These are phyloP conservation scores for Pseudohalonectria lignicola DNA, from an alignment of 2,329 filamentous ascomycete species.

Conservation along the genomic window DNA sequence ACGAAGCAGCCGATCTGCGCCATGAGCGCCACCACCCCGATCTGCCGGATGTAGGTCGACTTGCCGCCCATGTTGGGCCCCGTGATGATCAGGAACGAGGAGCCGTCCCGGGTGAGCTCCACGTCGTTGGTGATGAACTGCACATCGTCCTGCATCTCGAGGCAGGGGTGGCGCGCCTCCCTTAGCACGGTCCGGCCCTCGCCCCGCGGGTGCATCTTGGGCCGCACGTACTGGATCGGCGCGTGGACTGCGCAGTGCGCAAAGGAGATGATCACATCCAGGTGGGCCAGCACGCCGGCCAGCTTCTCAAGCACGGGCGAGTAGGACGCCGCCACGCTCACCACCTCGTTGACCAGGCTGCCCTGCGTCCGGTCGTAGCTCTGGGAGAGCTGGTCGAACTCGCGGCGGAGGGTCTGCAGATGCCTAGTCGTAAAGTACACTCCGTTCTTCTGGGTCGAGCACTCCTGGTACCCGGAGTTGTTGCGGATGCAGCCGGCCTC, in stretches of 20 bases:
- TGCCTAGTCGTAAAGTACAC: conserved; percentile 92
- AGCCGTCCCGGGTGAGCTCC: conserved; percentile 62
- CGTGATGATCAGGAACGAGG: conserved; percentile 91
- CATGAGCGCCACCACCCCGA: conserved; percentile 94
- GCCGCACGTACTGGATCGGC: conserved; percentile 81
- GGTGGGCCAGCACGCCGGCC: conserved; percentile 77
- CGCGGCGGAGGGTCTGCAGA: conserved; percentile 69
- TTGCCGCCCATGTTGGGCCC: conserved; percentile 99
- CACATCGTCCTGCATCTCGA: conserved; percentile 98
- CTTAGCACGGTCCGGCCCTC: conserved; percentile 81
- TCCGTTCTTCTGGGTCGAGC: conserved; percentile 96
- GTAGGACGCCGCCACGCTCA: conserved; percentile 87
- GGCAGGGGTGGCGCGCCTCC: conserved; percentile 90
- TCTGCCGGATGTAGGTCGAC: conserved; percentile 95
- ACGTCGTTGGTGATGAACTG: conserved; percentile 99
- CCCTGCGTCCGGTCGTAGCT: conserved; percentile 94
- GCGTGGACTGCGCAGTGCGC: conserved; percentile 91
- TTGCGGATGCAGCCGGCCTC: conserved; percentile 92
- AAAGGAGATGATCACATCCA: conserved; percentile 91
- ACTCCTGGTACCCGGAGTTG: conserved; percentile 82
- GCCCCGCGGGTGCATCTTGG: conserved; percentile 80
- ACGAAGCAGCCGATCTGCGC: conserved; percentile 96
- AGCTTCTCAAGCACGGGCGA: conserved; percentile 85
- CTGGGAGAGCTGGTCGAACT: conserved; percentile 86
- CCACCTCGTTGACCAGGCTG: conserved; percentile 84